phyloP scores from a whole-genome alignment of 75 land plant genomes.

The Sequoia sempervirens region DNA sequence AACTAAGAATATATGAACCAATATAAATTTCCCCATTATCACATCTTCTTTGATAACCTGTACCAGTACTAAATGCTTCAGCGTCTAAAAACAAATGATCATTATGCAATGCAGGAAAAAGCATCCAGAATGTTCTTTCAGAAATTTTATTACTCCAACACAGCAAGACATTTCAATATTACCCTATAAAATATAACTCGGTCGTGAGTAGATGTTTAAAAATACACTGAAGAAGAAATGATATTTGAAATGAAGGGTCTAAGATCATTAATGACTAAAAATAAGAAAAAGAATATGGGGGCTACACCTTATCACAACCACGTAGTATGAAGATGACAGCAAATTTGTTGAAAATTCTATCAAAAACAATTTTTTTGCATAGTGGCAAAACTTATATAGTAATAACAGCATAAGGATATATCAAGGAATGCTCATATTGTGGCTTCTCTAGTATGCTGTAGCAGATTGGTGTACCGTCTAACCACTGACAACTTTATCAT shows the following conservation, averaged over 20 bases:
- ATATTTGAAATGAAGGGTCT: neutral
- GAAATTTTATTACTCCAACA: neutral
- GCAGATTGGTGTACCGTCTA: neutral
- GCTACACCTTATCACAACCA: neutral
- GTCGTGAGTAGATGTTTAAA: neutral
- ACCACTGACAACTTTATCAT: neutral
- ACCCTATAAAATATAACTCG: neutral
- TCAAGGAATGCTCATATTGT: neutral
- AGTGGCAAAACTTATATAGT: neutral
- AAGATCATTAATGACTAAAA: neutral
- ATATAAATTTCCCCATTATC: neutral
- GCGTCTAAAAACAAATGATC: neutral
- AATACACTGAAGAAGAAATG: neutral
- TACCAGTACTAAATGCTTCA: neutral
- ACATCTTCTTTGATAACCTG: neutral
- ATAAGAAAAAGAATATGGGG: neutral
- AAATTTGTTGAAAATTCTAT: neutral
- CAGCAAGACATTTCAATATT: neutral
- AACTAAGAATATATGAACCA: neutral
- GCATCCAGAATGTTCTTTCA: neutral
- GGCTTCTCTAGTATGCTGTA: neutral
- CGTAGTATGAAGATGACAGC: neutral
- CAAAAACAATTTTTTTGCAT: neutral
- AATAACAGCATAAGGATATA: neutral
- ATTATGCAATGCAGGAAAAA: neutral